Percentiles rank a stretch among this genome's conserved stretches.
Evolutionary conservation across 352 stramenopile species (phyloP).

Genomic region (Pelagophyceae sp.): DNA sequence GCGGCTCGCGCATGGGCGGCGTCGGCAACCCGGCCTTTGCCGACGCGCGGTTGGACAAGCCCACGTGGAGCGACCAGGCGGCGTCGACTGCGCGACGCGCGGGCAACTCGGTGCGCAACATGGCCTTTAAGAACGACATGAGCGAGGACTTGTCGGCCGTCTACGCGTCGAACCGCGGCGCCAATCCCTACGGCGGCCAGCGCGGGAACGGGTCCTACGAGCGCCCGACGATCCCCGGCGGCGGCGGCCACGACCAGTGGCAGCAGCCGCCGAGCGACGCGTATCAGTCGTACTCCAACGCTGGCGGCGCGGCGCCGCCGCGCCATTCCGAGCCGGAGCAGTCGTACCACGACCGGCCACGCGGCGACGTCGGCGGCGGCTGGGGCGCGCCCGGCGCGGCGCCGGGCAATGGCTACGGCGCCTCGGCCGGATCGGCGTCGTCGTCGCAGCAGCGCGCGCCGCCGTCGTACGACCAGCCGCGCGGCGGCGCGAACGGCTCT

Average conservation of each 20-base stretch:
- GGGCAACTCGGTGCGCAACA: not conserved
- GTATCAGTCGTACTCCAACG: not conserved
- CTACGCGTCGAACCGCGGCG: conserved; percentile 47
- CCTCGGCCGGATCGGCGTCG: not conserved
- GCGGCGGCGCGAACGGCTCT: not conserved
- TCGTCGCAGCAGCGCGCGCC: not conserved
- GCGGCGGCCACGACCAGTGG: not conserved
- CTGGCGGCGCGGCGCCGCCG: not conserved
- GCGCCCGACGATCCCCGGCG: not conserved
- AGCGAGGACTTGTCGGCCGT: not conserved
- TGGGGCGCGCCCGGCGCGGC: conserved; percentile 7
- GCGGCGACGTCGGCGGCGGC: conserved; percentile 17
- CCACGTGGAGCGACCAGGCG: conserved; percentile 37
- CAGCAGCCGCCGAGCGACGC: not conserved
- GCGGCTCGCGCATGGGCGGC: conserved; percentile 64
- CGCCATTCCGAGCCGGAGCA: not conserved
- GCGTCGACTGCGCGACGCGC: not conserved
- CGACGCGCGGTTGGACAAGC: conserved; percentile 52
- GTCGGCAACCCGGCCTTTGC: conserved; percentile 89
- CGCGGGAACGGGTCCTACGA: not conserved
- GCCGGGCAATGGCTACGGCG: conserved; percentile 21
- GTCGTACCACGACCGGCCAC: not conserved
- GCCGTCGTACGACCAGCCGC: not conserved
- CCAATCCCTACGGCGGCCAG: conserved; percentile 31
- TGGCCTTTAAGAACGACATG: not conserved